These are phyloP conservation scores for Skeletonema marinoi DNA, from an alignment of 108 stramenopile species.

Conservation along the genomic window DNA sequence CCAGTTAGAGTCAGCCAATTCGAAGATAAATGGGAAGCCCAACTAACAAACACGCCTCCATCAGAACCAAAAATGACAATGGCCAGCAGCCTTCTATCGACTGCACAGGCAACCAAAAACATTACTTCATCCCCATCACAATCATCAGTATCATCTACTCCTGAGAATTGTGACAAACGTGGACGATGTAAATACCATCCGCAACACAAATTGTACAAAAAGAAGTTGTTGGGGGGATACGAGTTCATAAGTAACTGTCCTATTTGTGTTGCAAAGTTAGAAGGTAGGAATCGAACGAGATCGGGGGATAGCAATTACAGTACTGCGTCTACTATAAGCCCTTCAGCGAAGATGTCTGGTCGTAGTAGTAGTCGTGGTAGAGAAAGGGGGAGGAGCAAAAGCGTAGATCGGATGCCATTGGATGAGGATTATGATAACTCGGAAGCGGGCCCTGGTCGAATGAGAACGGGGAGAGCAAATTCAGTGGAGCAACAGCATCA, in stretches of 20 bases:
- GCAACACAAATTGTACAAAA: constrained; percentile 5
- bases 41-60: not conserved
- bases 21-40: not conserved
- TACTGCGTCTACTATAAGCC: not conserved
- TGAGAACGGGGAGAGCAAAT: not conserved
- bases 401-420: not conserved
- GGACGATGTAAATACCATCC: not conserved
- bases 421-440: not conserved
- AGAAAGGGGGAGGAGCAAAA: not conserved
- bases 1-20: constrained; percentile 1
- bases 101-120: not conserved
- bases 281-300: not conserved
- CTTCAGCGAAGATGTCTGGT: too few relatives aligned
- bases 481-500: not conserved
- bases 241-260: not conserved
- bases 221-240: constrained; percentile 8
- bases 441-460: not conserved
- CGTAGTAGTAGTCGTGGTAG: not conserved
- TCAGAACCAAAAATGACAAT: not conserved
- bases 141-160: too few relatives aligned
- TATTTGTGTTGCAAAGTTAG: not conserved
- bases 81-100: not conserved
- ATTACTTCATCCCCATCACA: not conserved
- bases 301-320: not conserved
- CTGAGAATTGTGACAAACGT: not conserved